Percentiles rank a stretch among this genome's conserved stretches.
These are phyloP conservation scores for Jacaranda copaia DNA, from an alignment of 257 asterid genomes.

Conservation along the genomic window DNA sequence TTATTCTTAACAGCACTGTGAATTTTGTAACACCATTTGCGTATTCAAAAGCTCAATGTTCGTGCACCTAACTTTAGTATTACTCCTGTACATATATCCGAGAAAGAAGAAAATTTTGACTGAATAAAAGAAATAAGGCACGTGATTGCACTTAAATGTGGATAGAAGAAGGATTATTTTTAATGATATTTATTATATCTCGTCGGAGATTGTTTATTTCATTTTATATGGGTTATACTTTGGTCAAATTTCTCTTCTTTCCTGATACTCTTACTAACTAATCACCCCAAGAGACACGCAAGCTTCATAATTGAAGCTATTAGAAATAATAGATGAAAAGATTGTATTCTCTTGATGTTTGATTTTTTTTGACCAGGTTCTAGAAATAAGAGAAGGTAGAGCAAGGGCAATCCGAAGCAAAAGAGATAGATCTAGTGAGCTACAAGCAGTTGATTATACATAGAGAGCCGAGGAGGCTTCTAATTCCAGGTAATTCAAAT, in stretches of 20 bases:
- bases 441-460: slow-evolving; percentile 68
- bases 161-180: no score
- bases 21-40: slow-evolving; percentile 1
- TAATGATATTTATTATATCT: no score
- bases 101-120: background rate
- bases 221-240: no score
- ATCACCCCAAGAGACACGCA: background rate
- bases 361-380: slow-evolving; percentile 57
- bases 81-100: background rate
- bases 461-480: slow-evolving; percentile 36
- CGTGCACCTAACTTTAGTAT: background rate
- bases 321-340: background rate
- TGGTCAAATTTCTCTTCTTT: no score
- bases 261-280: no score
- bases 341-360: slow-evolving; percentile 7
- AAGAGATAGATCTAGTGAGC: slow-evolving; percentile 59
- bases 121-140: background rate
- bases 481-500: slow-evolving; percentile 13
- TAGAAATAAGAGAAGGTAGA: slow-evolving; percentile 77
- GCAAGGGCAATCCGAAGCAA: slow-evolving; percentile 77
- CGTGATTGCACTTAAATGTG: no score
- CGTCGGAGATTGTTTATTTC: no score
- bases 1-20: background rate
- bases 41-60: background rate
- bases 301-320: background rate